These are phyloP conservation scores for Colletotrichum simmondsii DNA, from an alignment of 2,329 filamentous ascomycete genomes.

Conservation along the genomic window DNA sequence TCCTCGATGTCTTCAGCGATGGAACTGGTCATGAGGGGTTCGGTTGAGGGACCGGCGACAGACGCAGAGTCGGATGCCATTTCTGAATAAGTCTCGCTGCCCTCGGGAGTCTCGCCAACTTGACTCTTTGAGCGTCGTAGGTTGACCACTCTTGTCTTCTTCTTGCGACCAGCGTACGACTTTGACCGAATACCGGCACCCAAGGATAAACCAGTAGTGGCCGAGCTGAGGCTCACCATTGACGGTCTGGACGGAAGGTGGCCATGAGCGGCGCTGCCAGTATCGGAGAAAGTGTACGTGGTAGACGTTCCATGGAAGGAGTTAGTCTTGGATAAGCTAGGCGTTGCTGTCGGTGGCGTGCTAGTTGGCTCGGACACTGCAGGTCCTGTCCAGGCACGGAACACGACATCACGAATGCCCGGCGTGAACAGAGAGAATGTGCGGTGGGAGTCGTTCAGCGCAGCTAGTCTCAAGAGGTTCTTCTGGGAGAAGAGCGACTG, in stretches of 20 bases:
- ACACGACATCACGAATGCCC: slow-evolving; percentile 88
- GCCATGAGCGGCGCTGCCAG: slow-evolving; percentile 71
- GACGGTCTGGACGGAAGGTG: slow-evolving; percentile 76
- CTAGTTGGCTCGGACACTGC: slow-evolving; percentile 69
- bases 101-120: slow-evolving; percentile 62
- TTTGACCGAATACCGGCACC: slow-evolving; percentile 69
- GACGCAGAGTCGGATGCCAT: slow-evolving; percentile 64
- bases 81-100: slow-evolving; percentile 57
- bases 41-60: slow-evolving; percentile 69
- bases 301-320: slow-evolving; percentile 71
- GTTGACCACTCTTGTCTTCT: slow-evolving; percentile 87
- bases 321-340: slow-evolving; percentile 70
- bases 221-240: slow-evolving; percentile 70
- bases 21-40: slow-evolving; percentile 65
- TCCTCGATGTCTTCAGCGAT: slow-evolving; percentile 70
- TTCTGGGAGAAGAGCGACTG: slow-evolving; percentile 96
- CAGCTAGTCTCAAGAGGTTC: slow-evolving; percentile 85
- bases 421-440: slow-evolving; percentile 94
- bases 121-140: slow-evolving; percentile 72
- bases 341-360: slow-evolving; percentile 60
- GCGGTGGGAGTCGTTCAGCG: slow-evolving; percentile 87
- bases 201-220: slow-evolving; percentile 70
- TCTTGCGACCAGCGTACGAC: slow-evolving; percentile 74
- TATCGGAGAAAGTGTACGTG: slow-evolving; percentile 80
- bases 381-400: slow-evolving; percentile 89